Conservation (phyloP, 1,284 basidiomycete species). For the Leccinum griseonigrum region DNA sequence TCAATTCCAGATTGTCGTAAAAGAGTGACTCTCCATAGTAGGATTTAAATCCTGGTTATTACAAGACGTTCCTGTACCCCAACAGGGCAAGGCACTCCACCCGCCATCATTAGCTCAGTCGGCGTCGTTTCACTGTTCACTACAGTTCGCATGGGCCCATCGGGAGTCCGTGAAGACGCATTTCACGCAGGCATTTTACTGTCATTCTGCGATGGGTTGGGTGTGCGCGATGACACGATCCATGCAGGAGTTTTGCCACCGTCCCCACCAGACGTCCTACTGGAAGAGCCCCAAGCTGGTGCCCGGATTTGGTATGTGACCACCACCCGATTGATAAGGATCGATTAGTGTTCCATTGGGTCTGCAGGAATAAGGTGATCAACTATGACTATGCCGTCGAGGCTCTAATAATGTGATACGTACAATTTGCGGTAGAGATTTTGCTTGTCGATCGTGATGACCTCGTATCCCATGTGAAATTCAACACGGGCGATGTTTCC, state of each 20-base stretch:
- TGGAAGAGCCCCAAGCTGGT: constrained; percentile 51
- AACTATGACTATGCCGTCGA: background rate
- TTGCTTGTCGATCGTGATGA: constrained; percentile 83
- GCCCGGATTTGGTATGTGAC: constrained; percentile 65
- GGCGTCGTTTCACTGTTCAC: no score
- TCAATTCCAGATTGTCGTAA: no score
- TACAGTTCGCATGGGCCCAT: constrained; percentile 22
- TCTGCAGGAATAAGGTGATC: constrained; percentile 32
- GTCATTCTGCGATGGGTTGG: constrained; percentile 57
- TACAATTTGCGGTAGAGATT: constrained; percentile 79
- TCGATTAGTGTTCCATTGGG: constrained; percentile 54
- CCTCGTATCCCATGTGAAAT: constrained; percentile 86
- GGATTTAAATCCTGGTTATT: no score
- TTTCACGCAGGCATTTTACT: constrained; percentile 56
- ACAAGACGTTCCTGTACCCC: no score
- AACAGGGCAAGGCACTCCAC: no score
- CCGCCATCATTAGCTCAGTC: no score
- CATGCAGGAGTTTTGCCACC: constrained; percentile 58
- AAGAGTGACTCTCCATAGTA: no score
- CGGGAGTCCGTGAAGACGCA: constrained; percentile 55
- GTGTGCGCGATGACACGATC: constrained; percentile 53
- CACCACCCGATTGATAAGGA: constrained; percentile 35
- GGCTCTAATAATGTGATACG: constrained; percentile 33
- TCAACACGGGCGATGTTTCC: constrained; percentile 89
- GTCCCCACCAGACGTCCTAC: constrained; percentile 59